phyloP scores from a whole-genome alignment of 164 flowering plant genomes.

The Tetrastigma voinierianum region DNA sequence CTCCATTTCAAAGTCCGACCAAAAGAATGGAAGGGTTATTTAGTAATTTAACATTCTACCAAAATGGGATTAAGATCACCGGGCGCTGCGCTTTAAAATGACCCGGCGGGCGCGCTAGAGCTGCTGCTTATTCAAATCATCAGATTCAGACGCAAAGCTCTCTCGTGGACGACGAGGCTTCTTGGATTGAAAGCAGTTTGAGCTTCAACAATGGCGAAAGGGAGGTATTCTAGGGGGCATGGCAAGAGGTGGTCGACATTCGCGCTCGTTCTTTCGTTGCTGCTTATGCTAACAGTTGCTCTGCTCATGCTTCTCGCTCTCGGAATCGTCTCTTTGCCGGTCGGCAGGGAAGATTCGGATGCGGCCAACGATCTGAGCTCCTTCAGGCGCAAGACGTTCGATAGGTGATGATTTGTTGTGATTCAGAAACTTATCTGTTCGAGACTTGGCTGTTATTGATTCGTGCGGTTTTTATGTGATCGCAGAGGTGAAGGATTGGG shows the following conservation, averaged over 20 bases:
- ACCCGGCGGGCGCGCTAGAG: too few species aligned
- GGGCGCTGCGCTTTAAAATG: too few species aligned
- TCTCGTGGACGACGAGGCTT: not conserved
- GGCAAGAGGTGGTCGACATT: constrained; percentile 33
- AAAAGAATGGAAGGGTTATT: too few species aligned
- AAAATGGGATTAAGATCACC: too few species aligned
- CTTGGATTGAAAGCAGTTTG: not conserved
- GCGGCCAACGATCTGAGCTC: constrained; percentile 24
- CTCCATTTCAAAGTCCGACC: too few species aligned
- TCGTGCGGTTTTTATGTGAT: not conserved
- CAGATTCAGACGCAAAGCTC: too few species aligned
- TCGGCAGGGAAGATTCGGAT: constrained; percentile 24
- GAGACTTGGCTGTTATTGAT: constrained; percentile 2
- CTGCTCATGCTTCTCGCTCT: constrained; percentile 47
- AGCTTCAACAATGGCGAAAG: constrained; percentile 29
- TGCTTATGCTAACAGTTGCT: constrained; percentile 41
- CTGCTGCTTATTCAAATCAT: too few species aligned
- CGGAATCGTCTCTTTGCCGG: constrained; percentile 46
- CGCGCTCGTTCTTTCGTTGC: constrained; percentile 34
- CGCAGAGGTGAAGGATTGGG: constrained; percentile 36
- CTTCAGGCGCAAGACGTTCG: constrained; percentile 28
- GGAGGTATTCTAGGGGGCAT: constrained; percentile 19
- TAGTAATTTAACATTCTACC: too few species aligned
- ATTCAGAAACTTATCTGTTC: not conserved
- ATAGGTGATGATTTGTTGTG: constrained; percentile 21